These are phyloP conservation scores for Yamadazyma diospyri DNA, from an alignment of 1,139 yeast species.

Conservation along the genomic window DNA sequence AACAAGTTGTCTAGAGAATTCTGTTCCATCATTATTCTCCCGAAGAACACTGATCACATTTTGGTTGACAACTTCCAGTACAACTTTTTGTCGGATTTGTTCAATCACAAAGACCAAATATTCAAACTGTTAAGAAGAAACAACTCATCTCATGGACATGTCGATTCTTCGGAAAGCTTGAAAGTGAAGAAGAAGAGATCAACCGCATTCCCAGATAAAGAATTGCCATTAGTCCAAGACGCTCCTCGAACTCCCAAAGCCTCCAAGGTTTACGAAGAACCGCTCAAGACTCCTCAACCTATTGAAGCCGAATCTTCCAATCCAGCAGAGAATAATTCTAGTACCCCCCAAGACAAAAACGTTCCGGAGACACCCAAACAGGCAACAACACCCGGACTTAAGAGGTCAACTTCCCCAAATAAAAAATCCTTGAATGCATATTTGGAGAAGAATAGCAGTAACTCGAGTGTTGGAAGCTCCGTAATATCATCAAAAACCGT, in stretches of 20 bases:
- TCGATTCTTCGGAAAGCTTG: background rate
- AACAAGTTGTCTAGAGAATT: conserved; percentile 59
- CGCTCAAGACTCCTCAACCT: conserved; percentile 2
- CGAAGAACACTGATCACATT: conserved; percentile 30
- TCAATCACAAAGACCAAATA: conserved; percentile 52
- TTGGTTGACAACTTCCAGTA: conserved; percentile 30
- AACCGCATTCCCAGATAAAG: conserved; percentile 8
- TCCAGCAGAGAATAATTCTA: background rate
- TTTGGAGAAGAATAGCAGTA: conserved; percentile 16
- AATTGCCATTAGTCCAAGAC: background rate
- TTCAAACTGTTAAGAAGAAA: conserved; percentile 48
- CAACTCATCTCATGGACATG: conserved; percentile 20
- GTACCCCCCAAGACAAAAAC: background rate
- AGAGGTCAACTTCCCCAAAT: conserved; percentile 39
- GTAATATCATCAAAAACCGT: conserved; percentile 29
- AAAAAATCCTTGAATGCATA: conserved; percentile 31
- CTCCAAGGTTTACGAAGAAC: background rate
- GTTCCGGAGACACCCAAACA: conserved; percentile 10
- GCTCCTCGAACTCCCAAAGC: conserved; percentile 2
- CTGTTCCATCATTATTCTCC: conserved; percentile 60
- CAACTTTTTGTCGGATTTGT: conserved; percentile 58
- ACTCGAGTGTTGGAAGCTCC: conserved; percentile 3
- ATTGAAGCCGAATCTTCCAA: background rate
- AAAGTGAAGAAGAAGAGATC: conserved; percentile 6
- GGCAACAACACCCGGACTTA: conserved; percentile 24